These are phyloP conservation scores for Colletotrichum sp. DNA, from an alignment of 2,329 filamentous ascomycete species.

Conservation along the genomic window DNA sequence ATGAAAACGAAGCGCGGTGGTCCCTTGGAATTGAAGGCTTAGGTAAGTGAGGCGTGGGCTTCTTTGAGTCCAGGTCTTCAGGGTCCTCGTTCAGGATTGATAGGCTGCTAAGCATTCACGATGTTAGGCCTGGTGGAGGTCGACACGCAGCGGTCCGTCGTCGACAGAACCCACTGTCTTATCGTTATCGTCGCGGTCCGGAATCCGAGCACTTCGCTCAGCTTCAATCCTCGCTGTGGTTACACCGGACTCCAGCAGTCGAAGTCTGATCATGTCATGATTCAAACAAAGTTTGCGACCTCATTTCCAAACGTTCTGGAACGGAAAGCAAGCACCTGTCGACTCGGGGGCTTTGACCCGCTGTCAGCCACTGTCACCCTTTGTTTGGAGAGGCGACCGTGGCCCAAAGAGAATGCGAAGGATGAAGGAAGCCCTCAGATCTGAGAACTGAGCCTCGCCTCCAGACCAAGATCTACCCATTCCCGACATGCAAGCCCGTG, in stretches of 20 bases:
- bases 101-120: not conserved
- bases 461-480: not conserved
- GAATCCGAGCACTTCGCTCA: not conserved
- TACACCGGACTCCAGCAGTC: not conserved
- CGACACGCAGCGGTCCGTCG: not conserved
- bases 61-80: not conserved
- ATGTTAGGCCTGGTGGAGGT: not conserved
- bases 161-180: not conserved
- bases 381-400: not conserved
- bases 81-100: not conserved
- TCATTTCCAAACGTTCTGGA: slow-evolving; percentile 4
- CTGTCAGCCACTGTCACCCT: not conserved
- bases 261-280: slow-evolving; percentile 8
- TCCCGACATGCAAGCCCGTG: not conserved
- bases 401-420: not conserved
- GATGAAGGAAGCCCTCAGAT: not conserved
- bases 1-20: slow-evolving; percentile 6
- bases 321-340: not conserved
- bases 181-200: not conserved
- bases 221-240: not conserved
- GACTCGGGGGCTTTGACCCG: slow-evolving; percentile 4
- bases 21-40: not conserved
- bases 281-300: slow-evolving; percentile 3
- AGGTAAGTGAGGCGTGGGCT: slow-evolving; percentile 9
- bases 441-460: not conserved